phyloP scores from a whole-genome alignment of 441 rosid species.

The Aquilaria agallochum region DNA sequence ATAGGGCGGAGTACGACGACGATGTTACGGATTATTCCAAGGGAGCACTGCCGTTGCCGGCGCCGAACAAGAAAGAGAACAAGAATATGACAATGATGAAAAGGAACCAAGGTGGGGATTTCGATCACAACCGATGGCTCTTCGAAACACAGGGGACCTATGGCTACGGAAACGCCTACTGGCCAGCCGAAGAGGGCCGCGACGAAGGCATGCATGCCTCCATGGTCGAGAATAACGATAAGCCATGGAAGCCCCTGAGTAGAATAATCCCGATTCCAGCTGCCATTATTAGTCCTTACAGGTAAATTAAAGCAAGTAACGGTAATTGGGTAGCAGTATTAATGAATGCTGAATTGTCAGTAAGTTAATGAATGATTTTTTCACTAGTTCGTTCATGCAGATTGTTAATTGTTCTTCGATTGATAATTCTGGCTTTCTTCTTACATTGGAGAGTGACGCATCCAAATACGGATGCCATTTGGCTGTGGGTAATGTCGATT shows the following conservation, averaged over 20 bases:
- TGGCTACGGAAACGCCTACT: constrained; percentile 80
- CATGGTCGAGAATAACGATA: constrained; percentile 58
- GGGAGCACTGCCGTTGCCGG: constrained; percentile 71
- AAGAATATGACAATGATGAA: constrained; percentile 83
- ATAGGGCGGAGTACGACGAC: constrained; percentile 64
- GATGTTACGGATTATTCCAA: constrained; percentile 56
- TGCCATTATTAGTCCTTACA: constrained; percentile 78
- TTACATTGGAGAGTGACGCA: constrained; percentile 69
- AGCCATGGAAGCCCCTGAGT: constrained; percentile 91
- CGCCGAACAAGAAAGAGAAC: constrained; percentile 30
- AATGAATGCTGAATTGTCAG: neutral
- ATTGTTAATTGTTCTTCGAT: constrained; percentile 47
- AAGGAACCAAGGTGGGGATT: constrained; percentile 80
- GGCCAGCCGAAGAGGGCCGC: constrained; percentile 72
- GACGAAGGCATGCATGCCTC: constrained; percentile 53
- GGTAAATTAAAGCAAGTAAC: constrained; percentile 20
- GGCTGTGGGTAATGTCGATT: constrained; percentile 87
- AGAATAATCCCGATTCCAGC: constrained; percentile 51
- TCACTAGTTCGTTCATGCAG: constrained; percentile 18
- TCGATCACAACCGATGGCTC: constrained; percentile 84
- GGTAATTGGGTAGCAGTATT: neutral
- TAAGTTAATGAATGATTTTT: neutral
- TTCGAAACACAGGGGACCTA: constrained; percentile 85
- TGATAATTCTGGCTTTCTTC: constrained; percentile 64
- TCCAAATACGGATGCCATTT: constrained; percentile 78